Percentiles rank a stretch among this genome's conserved stretches.
phyloP scores from a whole-genome alignment of 352 stramenopile genomes.

The Nothophytophthora sp. region DNA sequence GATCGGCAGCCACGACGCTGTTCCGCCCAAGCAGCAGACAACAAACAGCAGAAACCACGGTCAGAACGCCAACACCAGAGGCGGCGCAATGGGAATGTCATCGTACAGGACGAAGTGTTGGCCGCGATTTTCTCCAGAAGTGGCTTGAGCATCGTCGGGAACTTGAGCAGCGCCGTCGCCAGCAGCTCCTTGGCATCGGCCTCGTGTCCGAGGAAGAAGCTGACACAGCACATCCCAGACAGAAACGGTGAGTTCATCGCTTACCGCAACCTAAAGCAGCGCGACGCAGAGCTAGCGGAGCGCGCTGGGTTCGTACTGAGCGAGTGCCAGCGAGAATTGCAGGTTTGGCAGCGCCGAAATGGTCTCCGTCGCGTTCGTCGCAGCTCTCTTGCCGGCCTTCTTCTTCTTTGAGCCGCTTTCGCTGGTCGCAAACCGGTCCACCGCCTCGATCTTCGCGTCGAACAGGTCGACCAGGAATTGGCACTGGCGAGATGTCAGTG shows the following conservation, averaged over 20 bases:
- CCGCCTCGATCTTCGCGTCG: conserved; percentile 54
- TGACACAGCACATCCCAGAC: conserved; percentile 17
- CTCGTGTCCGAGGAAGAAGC: conserved; percentile 66
- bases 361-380: conserved; percentile 17
- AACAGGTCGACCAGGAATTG: conserved; percentile 76
- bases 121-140: conserved; percentile 77
- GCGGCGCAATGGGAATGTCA: neutral
- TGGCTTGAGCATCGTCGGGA: conserved; percentile 69
- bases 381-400: conserved; percentile 19
- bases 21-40: neutral
- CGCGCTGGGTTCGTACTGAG: conserved; percentile 42
- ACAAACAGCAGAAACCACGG: neutral
- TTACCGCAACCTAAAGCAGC: no score
- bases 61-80: neutral
- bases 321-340: conserved; percentile 76
- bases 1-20: conserved; percentile 73
- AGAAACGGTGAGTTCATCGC: no score
- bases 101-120: conserved; percentile 65
- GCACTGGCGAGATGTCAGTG: conserved; percentile 74
- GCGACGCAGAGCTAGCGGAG: neutral
- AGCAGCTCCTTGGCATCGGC: conserved; percentile 62
- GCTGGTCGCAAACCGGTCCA: conserved; percentile 44
- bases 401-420: conserved; percentile 7
- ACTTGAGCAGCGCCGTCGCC: conserved; percentile 59
- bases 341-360: conserved; percentile 67